Percentiles rank a stretch among this genome's conserved stretches.
These are phyloP conservation scores for Vitis cinerea DNA, from an alignment of 164 flowering plant genomes.

Conservation along the genomic window DNA sequence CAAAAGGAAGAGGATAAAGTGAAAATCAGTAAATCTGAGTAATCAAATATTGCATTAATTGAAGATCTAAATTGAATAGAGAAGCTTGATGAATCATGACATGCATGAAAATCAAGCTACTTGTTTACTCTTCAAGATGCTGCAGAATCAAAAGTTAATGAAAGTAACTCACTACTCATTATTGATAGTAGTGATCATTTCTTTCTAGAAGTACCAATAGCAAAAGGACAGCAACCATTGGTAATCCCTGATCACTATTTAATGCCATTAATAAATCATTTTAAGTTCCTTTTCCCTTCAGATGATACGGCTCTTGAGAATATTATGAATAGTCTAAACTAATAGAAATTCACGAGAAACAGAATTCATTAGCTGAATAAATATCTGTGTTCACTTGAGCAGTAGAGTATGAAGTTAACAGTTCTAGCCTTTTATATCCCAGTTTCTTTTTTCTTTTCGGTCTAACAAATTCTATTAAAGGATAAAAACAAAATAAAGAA, in stretches of 20 bases:
- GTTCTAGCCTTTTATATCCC: no score
- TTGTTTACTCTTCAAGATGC: neutral
- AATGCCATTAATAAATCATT: neutral
- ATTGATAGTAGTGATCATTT: neutral
- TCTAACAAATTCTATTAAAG: neutral
- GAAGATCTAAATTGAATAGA: neutral
- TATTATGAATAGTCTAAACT: no score
- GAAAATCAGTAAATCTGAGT: neutral
- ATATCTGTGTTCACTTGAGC: no score
- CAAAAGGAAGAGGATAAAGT: slow-evolving; percentile 12
- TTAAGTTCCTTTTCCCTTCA: neutral
- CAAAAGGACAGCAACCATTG: neutral
- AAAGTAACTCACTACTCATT: neutral
- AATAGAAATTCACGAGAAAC: no score
- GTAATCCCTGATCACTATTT: neutral
- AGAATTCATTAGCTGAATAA: no score
- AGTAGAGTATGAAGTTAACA: no score
- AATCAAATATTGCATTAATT: neutral
- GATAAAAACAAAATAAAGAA: neutral
- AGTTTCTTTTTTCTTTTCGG: neutral
- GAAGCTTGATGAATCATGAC: neutral
- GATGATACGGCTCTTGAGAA: neutral
- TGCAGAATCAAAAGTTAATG: neutral
- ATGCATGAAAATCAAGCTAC: neutral
- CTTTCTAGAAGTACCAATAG: neutral